A percentile compares a stretch with the other conserved stretches of the same genome.
Evolutionary conservation across 768 basidiomycete genomes (phyloP).

Genomic region (Flagelloscypha sp.): DNA sequence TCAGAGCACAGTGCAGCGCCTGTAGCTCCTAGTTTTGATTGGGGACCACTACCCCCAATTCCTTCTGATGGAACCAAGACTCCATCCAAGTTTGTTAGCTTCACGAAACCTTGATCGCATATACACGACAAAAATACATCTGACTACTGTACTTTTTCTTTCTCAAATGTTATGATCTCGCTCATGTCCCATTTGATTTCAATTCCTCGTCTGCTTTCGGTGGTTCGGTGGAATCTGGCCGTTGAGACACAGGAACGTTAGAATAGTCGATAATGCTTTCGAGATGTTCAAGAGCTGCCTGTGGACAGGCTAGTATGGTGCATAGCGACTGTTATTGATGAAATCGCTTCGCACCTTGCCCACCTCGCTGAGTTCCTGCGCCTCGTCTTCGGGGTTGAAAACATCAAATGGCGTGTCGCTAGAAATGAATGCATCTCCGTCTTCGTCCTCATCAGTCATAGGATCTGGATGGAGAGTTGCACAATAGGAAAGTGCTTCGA

Average conservation of each 20-base stretch:
- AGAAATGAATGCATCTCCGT: slow-evolving; percentile 35
- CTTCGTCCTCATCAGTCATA: slow-evolving; percentile 38
- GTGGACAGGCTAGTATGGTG: slow-evolving; percentile 70
- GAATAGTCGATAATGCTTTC: slow-evolving; percentile 74
- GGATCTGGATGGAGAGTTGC: slow-evolving; percentile 80
- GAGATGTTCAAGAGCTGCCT: slow-evolving; percentile 78
- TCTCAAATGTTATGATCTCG: slow-evolving; percentile 10
- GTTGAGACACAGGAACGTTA: slow-evolving; percentile 12
- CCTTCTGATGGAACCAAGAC: background rate
- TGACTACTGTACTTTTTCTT: slow-evolving; percentile 13
- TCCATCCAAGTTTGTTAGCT: slow-evolving; percentile 5
- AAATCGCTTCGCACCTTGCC: slow-evolving; percentile 94
- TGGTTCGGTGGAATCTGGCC: background rate
- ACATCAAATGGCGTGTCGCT: slow-evolving; percentile 43
- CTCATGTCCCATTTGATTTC: slow-evolving; percentile 1
- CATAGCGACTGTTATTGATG: slow-evolving; percentile 63
- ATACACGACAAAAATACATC: slow-evolving; percentile 8
- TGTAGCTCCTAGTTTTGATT: slow-evolving; percentile 37
- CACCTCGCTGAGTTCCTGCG: slow-evolving; percentile 73
- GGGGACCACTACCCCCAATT: slow-evolving; percentile 49
- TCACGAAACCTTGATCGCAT: slow-evolving; percentile 8
- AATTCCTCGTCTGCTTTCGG: slow-evolving; percentile 6
- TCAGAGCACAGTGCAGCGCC: slow-evolving; percentile 18
- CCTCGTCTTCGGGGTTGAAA: slow-evolving; percentile 52
- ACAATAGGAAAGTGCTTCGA: slow-evolving; percentile 78